Evolutionary conservation across 2,329 filamentous ascomycete genomes (phyloP).

Genomic region (Fusarium euwallaceae): DNA sequence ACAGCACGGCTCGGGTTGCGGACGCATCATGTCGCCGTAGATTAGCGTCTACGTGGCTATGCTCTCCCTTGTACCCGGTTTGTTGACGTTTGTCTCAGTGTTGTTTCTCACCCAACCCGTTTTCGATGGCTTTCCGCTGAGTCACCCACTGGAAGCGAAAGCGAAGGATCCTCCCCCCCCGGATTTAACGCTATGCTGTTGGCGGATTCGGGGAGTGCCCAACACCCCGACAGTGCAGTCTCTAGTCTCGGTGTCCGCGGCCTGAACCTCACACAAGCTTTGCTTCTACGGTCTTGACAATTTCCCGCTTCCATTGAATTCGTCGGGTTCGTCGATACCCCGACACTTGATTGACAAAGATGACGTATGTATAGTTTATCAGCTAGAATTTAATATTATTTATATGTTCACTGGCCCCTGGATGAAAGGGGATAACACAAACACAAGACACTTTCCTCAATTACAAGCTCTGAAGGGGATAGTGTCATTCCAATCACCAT

Average conservation of each 20-base stretch:
- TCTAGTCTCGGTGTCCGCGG: neutral
- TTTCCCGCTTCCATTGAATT: neutral
- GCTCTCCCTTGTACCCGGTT: neutral
- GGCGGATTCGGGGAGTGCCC: neutral
- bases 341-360: neutral
- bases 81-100: neutral
- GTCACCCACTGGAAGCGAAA: neutral
- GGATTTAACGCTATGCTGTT: neutral
- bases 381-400: neutral
- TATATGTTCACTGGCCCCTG: neutral
- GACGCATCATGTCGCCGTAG: neutral
- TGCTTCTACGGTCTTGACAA: neutral
- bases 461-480: neutral
- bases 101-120: neutral
- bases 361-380: conserved; percentile 1
- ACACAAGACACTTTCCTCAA: neutral
- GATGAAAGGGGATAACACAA: neutral
- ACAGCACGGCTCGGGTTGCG: neutral
- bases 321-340: conserved; percentile 1
- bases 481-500: neutral
- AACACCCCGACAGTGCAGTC: neutral
- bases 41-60: neutral
- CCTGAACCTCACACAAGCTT: neutral
- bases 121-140: neutral
- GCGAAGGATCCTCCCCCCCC: neutral